These are phyloP conservation scores for Penicillium canescens DNA, from an alignment of 495 filamentous ascomycete genomes.

Conservation along the genomic window DNA sequence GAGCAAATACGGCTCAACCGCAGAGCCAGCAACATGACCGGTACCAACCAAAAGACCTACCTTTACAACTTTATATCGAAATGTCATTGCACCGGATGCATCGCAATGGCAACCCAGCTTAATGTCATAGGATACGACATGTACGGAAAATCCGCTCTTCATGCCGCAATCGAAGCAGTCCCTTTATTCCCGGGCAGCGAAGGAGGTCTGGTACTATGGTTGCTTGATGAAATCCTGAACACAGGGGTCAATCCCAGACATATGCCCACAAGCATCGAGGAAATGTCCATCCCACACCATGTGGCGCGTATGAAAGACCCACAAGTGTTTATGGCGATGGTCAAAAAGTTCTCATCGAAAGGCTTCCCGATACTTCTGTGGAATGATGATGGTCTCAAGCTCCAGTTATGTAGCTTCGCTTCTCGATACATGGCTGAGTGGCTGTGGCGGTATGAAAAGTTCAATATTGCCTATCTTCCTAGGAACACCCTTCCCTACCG, in stretches of 20 bases:
- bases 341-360: neutral
- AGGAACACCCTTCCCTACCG: neutral
- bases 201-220: neutral
- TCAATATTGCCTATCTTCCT: neutral
- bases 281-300: conserved; percentile 1
- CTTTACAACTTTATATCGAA: neutral
- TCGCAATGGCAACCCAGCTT: neutral
- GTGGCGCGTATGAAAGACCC: neutral
- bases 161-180: neutral
- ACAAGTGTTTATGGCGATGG: neutral
- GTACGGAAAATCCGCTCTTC: neutral
- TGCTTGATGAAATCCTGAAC: neutral
- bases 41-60: neutral
- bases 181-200: no score
- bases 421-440: neutral
- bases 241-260: neutral
- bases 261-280: neutral
- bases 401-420: conserved; percentile 1
- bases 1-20: neutral
- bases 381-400: conserved; percentile 4
- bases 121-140: neutral
- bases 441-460: neutral
- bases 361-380: neutral
- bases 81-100: neutral
- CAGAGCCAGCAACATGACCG: neutral